Conservation (phyloP, 2,329 filamentous ascomycete genomes). For the Fusarium sp. region DNA sequence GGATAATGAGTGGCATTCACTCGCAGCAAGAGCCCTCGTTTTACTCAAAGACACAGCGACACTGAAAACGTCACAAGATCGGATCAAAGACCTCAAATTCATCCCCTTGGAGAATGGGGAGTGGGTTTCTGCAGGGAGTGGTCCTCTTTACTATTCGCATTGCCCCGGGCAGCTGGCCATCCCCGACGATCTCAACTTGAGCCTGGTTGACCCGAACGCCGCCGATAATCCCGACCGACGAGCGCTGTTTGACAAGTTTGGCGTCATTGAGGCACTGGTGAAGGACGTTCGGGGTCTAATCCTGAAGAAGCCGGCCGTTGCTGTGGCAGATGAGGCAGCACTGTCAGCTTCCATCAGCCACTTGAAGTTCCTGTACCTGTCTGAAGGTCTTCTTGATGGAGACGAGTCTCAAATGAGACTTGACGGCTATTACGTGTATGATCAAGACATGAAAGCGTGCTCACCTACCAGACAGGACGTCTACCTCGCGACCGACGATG, state of each 20-base stretch:
- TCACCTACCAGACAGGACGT: neutral
- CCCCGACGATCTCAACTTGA: constrained; percentile 20
- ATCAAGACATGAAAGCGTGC: constrained; percentile 1
- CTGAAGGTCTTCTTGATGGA: constrained; percentile 9
- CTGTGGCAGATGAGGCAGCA: neutral
- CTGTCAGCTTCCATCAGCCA: constrained; percentile 16
- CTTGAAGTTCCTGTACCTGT: constrained; percentile 35
- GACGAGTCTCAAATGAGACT: neutral
- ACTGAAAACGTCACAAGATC: neutral
- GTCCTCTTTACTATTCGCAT: constrained; percentile 28
- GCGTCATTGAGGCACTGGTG: constrained; percentile 15
- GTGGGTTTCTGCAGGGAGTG: constrained; percentile 28
- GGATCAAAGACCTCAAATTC: constrained; percentile 14
- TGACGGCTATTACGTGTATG: constrained; percentile 3
- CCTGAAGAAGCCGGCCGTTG: neutral
- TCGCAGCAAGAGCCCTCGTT: constrained; percentile 24
- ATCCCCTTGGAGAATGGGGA: constrained; percentile 28
- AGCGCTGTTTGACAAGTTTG: constrained; percentile 27
- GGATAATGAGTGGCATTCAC: constrained; percentile 29
- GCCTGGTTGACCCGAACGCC: constrained; percentile 21
- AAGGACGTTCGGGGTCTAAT: constrained; percentile 24
- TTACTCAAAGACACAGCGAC: neutral
- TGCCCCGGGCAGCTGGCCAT: constrained; percentile 13
- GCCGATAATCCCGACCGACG: constrained; percentile 19
- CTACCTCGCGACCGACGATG: constrained; percentile 28